A percentile compares a stretch with the other conserved stretches of the same genome.
Evolutionary conservation across 192 early-diverging fungal genomes (phyloP).

Genomic region (Diversispora epigaea): DNA sequence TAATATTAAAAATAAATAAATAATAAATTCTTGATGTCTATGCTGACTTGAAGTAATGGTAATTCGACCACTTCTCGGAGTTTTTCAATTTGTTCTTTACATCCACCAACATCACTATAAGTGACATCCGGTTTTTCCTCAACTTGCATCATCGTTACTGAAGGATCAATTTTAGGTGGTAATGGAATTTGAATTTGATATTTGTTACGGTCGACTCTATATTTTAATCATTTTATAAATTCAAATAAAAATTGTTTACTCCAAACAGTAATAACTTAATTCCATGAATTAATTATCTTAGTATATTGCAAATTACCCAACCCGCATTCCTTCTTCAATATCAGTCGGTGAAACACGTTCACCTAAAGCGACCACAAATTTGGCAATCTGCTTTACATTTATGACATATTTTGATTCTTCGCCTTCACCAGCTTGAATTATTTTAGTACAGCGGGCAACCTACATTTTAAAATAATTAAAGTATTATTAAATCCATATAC

Average conservation of each 20-base stretch:
- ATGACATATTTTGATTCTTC: slow-evolving; percentile 97
- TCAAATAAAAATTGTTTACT: neutral
- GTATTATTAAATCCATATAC: neutral
- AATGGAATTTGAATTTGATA: slow-evolving; percentile 99
- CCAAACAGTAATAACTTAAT: neutral
- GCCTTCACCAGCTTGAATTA: slow-evolving; percentile 88
- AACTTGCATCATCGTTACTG: slow-evolving; percentile 99
- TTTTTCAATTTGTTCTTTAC: slow-evolving; percentile 99
- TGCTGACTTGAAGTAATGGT: slow-evolving; percentile 74
- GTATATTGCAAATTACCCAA: slow-evolving; percentile 62
- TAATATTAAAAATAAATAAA: neutral
- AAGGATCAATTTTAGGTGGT: slow-evolving; percentile 98
- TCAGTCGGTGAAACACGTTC: slow-evolving; percentile 97
- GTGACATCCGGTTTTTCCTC: slow-evolving; percentile 99
- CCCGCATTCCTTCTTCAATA: slow-evolving; percentile 99
- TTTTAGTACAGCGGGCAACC: slow-evolving; percentile 98
- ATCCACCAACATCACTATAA: slow-evolving; percentile 98
- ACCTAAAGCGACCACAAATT: slow-evolving; percentile 97
- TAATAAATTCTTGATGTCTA: no score
- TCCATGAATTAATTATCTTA: neutral
- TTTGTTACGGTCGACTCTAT: slow-evolving; percentile 94
- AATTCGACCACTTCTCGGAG: slow-evolving; percentile 98
- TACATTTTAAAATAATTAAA: slow-evolving; percentile 38
- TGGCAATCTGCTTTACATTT: slow-evolving; percentile 98
- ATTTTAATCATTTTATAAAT: neutral